Conservation (phyloP, 495 filamentous ascomycete genomes). For the Penicillium paradoxum region DNA sequence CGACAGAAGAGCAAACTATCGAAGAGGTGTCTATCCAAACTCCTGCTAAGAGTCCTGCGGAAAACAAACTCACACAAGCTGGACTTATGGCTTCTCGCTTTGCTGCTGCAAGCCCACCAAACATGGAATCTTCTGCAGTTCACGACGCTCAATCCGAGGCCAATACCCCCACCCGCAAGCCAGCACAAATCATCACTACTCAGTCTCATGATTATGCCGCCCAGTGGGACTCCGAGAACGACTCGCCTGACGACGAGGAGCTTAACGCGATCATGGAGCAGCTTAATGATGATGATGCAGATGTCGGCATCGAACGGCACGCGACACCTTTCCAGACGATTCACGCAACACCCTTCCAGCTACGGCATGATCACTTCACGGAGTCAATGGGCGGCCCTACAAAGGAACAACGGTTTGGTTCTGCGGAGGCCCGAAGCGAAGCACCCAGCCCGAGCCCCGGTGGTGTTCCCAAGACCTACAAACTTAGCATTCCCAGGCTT, state of each 20-base stretch:
- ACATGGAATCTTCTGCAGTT: conserved; percentile 9
- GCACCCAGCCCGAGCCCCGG: conserved; percentile 72
- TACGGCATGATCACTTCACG: conserved; percentile 23
- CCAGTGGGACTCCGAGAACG: conserved; percentile 25
- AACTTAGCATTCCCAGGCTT: conserved; percentile 41
- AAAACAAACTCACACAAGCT: conserved; percentile 8
- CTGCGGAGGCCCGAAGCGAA: conserved; percentile 58
- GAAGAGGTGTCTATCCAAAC: conserved; percentile 3
- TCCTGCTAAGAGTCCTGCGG: conserved; percentile 14
- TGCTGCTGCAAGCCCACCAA: conserved; percentile 27
- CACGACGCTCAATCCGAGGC: conserved; percentile 7
- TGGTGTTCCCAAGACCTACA: conserved; percentile 47
- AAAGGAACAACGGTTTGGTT: conserved; percentile 52
- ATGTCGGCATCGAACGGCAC: conserved; percentile 63
- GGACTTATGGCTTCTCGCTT: conserved; percentile 41
- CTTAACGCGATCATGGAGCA: conserved; percentile 84
- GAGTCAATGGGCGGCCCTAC: conserved; percentile 44
- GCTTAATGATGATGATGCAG: conserved; percentile 64
- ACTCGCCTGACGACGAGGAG: conserved; percentile 64
- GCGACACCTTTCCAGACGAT: conserved; percentile 33
- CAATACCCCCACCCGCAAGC: conserved; percentile 8
- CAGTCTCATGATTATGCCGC: conserved; percentile 5
- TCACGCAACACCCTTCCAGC: conserved; percentile 27
- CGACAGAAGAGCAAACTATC: conserved; percentile 3
- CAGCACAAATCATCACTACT: neutral